These are phyloP conservation scores for Gnetum montanum DNA, from an alignment of 75 land plant species.

Conservation along the genomic window DNA sequence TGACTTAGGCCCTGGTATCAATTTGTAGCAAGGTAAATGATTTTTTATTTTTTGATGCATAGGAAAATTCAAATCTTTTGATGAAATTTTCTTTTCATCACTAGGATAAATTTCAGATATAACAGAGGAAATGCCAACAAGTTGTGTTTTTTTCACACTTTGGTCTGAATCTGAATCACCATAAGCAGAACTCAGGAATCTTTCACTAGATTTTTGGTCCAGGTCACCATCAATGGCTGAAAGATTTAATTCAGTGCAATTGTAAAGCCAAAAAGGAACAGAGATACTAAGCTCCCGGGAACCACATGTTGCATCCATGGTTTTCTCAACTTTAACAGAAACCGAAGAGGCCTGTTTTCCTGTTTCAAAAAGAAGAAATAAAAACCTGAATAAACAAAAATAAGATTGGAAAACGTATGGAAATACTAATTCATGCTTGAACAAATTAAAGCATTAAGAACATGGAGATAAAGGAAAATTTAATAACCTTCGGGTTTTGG, in stretches of 20 bases:
- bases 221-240: slow-evolving; percentile 28
- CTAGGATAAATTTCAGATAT: too few relatives aligned
- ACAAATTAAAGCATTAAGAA: neutral
- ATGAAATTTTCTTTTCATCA: too few relatives aligned
- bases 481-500: slow-evolving; percentile 41
- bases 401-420: too few relatives aligned
- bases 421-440: too few relatives aligned
- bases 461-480: neutral
- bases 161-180: too few relatives aligned
- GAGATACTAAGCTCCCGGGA: slow-evolving; percentile 66
- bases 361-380: slow-evolving; percentile 4
- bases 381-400: too few relatives aligned
- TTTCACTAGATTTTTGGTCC: slow-evolving; percentile 9
- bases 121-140: too few relatives aligned
- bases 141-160: too few relatives aligned
- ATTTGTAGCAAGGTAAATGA: slow-evolving; percentile 2
- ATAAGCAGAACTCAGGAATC: slow-evolving; percentile 38
- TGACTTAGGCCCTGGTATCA: neutral
- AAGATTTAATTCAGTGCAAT: slow-evolving; percentile 64
- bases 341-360: too few relatives aligned
- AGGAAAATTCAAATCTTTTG: too few relatives aligned
- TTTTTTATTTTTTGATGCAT: slow-evolving; percentile 1
- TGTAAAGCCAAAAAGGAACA: slow-evolving; percentile 85
- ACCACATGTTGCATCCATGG: slow-evolving; percentile 62
- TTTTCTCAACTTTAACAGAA: slow-evolving; percentile 47